Evolutionary conservation across 2,329 filamentous ascomycete genomes (phyloP), one percentile per base, ranked within the genome.

Genomic region (Fusarium pseudocircinatum): DNA sequence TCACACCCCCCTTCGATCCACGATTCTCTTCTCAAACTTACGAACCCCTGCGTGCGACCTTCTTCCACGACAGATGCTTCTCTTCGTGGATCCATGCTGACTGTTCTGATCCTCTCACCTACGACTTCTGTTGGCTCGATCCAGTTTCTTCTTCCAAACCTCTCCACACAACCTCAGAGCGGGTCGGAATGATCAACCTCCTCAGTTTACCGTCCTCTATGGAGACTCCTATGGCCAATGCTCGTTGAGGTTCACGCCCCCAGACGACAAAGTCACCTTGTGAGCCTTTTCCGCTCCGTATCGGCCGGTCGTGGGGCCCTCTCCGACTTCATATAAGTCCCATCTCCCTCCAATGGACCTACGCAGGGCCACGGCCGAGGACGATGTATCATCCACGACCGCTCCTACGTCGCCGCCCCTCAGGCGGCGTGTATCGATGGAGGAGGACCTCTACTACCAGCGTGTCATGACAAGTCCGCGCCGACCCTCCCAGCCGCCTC

Each of bases 371-470:
- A 72, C 76, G 52, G 40, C 71, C 73, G 76, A 77, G 73, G 78
- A 80, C 69, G 75, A 83, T 81, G 81, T 78, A 81, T 78, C 75
- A 73, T 77, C 78, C 70, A 72, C 77, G 70, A 75, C 73, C 67
- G 63, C 69, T 69, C 56, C 78, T 75, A 60, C 81, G 77, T 78
- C 79, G 77, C 80, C 82, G 81, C 82, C 80, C 70, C 78, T 81
- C 66, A 82, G 84, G 78, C 83, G 83, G 80, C 83, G 84, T 75
- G 83, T 87, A 76, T 88, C 87, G 56, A 87, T 88, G 82, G 87
- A 88, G 79, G 86, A 88, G 81, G 86, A 88, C 76, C 81, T 86
- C 76, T 84, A 85, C 75, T 88, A 88, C 76, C 85, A 86, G 62
- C 82, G 84, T 73, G 81, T 88, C 78, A 87, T 88, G 85, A 86